Evolutionary conservation across 2,329 filamentous ascomycete genomes (phyloP).

Genomic region (Lasiodiplodia sp.): DNA sequence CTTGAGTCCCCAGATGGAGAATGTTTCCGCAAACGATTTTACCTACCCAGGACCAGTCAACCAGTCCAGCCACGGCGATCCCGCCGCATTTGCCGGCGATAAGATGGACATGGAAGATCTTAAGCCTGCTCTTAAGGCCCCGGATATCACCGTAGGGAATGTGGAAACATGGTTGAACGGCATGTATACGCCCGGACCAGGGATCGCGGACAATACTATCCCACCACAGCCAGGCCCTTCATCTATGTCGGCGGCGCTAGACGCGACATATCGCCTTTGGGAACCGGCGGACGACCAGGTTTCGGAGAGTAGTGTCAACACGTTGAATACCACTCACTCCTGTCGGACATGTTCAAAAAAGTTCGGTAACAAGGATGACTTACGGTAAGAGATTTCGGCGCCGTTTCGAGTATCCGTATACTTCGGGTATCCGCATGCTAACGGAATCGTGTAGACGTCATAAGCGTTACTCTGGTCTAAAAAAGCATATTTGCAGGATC

Average conservation of each 20-base stretch:
- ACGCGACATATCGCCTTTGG: neutral
- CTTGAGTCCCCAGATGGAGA: neutral
- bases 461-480: neutral
- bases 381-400: neutral
- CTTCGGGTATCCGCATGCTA: neutral
- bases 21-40: neutral
- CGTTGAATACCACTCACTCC: neutral
- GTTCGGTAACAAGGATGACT: conserved; percentile 13
- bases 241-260: neutral
- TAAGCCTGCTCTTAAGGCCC: no score
- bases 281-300: neutral
- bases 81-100: no score
- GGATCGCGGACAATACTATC: neutral
- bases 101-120: no score
- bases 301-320: conserved; percentile 9
- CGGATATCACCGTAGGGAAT: no score
- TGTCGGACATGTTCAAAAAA: neutral
- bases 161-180: no score
- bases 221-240: neutral
- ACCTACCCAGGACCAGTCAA: neutral
- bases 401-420: neutral
- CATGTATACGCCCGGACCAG: no score
- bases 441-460: conserved; percentile 13
- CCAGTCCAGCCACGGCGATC: no score
- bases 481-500: neutral